These are phyloP conservation scores for Lonicera japonica DNA, from an alignment of 129 eudicot genomes.

Conservation along the genomic window DNA sequence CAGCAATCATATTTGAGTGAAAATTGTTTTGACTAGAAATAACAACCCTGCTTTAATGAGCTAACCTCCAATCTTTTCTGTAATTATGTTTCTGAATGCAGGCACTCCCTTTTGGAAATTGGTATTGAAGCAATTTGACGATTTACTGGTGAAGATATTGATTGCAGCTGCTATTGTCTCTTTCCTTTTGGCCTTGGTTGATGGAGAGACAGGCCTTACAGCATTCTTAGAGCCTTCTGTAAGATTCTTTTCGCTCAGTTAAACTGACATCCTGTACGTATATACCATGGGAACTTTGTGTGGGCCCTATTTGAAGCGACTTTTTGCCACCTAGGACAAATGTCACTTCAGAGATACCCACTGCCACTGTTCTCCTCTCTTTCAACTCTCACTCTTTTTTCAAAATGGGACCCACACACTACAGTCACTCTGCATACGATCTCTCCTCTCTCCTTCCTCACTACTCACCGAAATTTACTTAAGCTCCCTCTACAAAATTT, in stretches of 20 bases:
- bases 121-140: slow-evolving; percentile 95
- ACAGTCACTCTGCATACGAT: too few species aligned
- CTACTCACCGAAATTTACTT: too few species aligned
- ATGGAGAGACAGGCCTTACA: slow-evolving; percentile 93
- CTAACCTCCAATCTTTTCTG: background rate
- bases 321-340: too few species aligned
- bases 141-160: slow-evolving; percentile 90
- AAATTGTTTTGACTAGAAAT: background rate
- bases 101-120: slow-evolving; percentile 94
- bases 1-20: background rate
- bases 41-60: background rate
- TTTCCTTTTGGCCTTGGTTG: slow-evolving; percentile 75
- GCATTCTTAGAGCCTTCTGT: slow-evolving; percentile 98
- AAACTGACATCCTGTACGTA: background rate
- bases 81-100: slow-evolving; percentile 25
- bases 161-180: slow-evolving; percentile 92
- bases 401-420: too few species aligned
- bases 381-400: too few species aligned
- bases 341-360: too few species aligned
- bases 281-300: too few species aligned
- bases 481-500: too few species aligned
- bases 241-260: slow-evolving; percentile 25
- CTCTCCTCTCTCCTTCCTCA: too few species aligned
- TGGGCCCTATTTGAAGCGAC: too few species aligned
- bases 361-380: too few species aligned